These are phyloP conservation scores for Wickerhamomyces xylosicus DNA, from an alignment of 805 yeast genomes.

Conservation along the genomic window DNA sequence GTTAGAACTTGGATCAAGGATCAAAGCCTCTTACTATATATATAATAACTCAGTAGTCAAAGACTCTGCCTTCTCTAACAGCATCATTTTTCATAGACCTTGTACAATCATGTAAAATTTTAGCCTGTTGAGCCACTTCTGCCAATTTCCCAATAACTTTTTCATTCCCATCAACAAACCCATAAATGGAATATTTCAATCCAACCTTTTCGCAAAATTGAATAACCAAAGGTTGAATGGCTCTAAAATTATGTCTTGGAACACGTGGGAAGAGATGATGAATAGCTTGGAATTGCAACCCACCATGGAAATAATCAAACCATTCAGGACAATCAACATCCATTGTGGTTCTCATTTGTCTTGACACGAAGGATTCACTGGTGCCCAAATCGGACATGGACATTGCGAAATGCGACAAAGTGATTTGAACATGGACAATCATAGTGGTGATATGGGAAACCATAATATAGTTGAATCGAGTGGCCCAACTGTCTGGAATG, in stretches of 20 bases:
- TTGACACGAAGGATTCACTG: slow-evolving; percentile 65
- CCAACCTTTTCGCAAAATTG: slow-evolving; percentile 73
- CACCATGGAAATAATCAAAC: slow-evolving; percentile 88
- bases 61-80: slow-evolving; percentile 15
- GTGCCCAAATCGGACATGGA: slow-evolving; percentile 80
- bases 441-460: slow-evolving; percentile 74
- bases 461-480: slow-evolving; percentile 47
- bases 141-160: slow-evolving; percentile 59
- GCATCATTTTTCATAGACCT: slow-evolving; percentile 49
- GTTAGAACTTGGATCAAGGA: too few species aligned
- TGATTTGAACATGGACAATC: slow-evolving; percentile 92
- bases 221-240: slow-evolving; percentile 61
- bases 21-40: too few species aligned
- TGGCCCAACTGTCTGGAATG: slow-evolving; percentile 40
- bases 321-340: slow-evolving; percentile 91
- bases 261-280: slow-evolving; percentile 85
- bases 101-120: slow-evolving; percentile 65
- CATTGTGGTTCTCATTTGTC: slow-evolving; percentile 87
- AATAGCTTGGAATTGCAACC: slow-evolving; percentile 83
- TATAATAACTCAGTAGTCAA: slow-evolving; percentile 3
- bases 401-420: slow-evolving; percentile 88
- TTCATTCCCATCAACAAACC: slow-evolving; percentile 70
- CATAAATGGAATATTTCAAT: slow-evolving; percentile 72
- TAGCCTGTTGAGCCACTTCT: slow-evolving; percentile 73
- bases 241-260: slow-evolving; percentile 80